Percentiles rank a stretch among this genome's conserved stretches.
Evolutionary conservation across 148 eudicot species (phyloP).

Genomic region (Rhododendron ovatum): DNA sequence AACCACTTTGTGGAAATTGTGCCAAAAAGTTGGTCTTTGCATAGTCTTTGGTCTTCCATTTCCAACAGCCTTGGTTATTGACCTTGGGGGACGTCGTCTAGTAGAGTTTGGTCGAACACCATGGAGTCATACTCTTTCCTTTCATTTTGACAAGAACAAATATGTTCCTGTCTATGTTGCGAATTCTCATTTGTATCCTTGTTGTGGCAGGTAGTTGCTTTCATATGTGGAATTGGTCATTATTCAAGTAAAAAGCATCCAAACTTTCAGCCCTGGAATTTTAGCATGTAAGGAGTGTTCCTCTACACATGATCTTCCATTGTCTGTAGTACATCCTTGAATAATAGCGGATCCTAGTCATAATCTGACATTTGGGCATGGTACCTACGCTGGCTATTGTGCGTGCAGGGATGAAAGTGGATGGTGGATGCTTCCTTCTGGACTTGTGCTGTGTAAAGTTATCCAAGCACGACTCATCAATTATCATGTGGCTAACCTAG

Average conservation of each 20-base stretch:
- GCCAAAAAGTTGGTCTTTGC: background rate
- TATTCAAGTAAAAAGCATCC: constrained; percentile 39
- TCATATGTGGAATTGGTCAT: constrained; percentile 70
- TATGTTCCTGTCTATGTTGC: background rate
- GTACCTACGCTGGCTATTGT: background rate
- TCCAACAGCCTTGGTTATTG: background rate
- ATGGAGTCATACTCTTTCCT: background rate
- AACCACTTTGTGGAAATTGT: background rate
- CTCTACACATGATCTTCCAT: background rate
- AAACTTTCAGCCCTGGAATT: constrained; percentile 50
- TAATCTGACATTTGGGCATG: constrained; percentile 2
- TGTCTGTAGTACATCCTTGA: background rate
- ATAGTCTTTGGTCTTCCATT: background rate
- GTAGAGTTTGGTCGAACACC: background rate
- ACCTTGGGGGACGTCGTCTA: background rate
- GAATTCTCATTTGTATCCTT: background rate
- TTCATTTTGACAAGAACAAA: background rate
- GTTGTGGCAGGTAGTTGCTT: constrained; percentile 62
- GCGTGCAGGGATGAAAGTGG: constrained; percentile 80
- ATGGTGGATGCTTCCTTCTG: constrained; percentile 90
- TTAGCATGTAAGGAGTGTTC: constrained; percentile 61
- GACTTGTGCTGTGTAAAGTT: constrained; percentile 64
- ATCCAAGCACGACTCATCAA: constrained; percentile 69
- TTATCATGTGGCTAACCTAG: constrained; percentile 91
- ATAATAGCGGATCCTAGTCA: background rate